Evolutionary conservation across 495 filamentous ascomycete species (phyloP).

Genomic region (Saxophila tyrrhenica): DNA sequence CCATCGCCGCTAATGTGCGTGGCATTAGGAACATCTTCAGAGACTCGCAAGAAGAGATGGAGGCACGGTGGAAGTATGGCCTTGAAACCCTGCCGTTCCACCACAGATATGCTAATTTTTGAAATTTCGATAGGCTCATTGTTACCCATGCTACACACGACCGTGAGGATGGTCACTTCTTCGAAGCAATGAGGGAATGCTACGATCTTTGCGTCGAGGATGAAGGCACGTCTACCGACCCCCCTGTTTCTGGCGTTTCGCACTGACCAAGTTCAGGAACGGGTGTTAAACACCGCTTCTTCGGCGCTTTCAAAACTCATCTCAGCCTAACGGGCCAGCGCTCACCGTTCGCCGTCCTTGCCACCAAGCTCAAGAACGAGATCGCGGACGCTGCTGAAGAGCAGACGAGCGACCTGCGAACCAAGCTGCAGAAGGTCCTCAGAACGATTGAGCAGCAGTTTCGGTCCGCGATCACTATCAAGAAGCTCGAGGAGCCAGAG

Average conservation of each 20-base stretch:
- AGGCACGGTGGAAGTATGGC: not conserved
- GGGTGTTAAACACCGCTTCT: not conserved
- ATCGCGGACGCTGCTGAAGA: not conserved
- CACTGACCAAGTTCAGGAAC: not conserved
- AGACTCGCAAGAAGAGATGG: not conserved
- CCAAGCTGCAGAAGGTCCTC: not conserved
- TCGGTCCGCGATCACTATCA: not conserved
- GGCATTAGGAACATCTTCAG: not conserved
- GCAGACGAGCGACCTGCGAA: not conserved
- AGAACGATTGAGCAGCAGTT: not conserved
- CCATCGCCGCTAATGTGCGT: not conserved
- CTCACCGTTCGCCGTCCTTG: constrained; percentile 4
- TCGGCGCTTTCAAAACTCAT: not conserved
- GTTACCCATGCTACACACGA: not conserved
- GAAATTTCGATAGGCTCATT: not conserved
- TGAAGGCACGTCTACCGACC: not conserved
- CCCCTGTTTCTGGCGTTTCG: not conserved
- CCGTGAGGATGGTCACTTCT: not conserved
- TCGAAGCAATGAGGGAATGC: not conserved
- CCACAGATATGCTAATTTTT: not conserved
- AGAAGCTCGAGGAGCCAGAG: not conserved
- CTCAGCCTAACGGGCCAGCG: not conserved
- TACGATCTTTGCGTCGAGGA: not conserved
- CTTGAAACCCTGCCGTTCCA: not conserved
- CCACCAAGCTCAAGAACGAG: not conserved